Percentiles rank a stretch among this genome's conserved stretches.
These are phyloP conservation scores for Kondoa malvinella DNA, from an alignment of 768 basidiomycete genomes.

Conservation along the genomic window DNA sequence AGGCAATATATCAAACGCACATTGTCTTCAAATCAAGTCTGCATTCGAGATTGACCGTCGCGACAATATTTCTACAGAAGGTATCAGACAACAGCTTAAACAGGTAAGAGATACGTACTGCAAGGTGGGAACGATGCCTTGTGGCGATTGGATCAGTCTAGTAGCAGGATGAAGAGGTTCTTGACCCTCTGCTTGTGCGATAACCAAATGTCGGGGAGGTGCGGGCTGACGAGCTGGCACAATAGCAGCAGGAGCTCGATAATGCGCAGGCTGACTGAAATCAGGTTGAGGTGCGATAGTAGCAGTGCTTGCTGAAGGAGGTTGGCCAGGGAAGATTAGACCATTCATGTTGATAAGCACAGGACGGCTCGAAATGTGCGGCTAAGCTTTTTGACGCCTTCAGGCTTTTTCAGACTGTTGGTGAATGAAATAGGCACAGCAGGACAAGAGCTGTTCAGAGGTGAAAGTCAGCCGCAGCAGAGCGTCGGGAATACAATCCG, in stretches of 20 bases:
- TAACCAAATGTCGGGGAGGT: neutral
- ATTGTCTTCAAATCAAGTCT: conserved; percentile 96
- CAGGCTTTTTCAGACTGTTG: too few relatives aligned
- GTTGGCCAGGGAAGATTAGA: conserved; percentile 1
- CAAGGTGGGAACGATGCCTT: conserved; percentile 94
- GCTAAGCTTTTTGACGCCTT: too few relatives aligned
- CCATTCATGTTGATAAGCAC: neutral
- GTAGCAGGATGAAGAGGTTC: too few relatives aligned
- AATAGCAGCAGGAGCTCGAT: neutral
- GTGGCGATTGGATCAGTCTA: conserved; percentile 28
- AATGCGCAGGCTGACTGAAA: neutral
- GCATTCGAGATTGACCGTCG: conserved; percentile 94
- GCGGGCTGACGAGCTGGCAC: neutral
- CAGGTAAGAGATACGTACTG: conserved; percentile 40
- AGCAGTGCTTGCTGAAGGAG: neutral
- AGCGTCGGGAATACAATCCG: too few relatives aligned
- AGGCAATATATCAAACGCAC: conserved; percentile 7
- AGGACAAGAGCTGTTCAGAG: too few relatives aligned
- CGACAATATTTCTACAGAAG: conserved; percentile 58
- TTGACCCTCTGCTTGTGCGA: neutral
- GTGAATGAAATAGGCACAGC: too few relatives aligned
- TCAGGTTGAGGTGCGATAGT: neutral
- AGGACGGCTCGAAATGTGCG: too few relatives aligned
- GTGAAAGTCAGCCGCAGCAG: too few relatives aligned
- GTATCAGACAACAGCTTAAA: neutral